A percentile compares a stretch with the other conserved stretches of the same genome.
Conservation (phyloP, 2,329 filamentous ascomycete genomes). For the Phyllosticta citriasiana region DNA sequence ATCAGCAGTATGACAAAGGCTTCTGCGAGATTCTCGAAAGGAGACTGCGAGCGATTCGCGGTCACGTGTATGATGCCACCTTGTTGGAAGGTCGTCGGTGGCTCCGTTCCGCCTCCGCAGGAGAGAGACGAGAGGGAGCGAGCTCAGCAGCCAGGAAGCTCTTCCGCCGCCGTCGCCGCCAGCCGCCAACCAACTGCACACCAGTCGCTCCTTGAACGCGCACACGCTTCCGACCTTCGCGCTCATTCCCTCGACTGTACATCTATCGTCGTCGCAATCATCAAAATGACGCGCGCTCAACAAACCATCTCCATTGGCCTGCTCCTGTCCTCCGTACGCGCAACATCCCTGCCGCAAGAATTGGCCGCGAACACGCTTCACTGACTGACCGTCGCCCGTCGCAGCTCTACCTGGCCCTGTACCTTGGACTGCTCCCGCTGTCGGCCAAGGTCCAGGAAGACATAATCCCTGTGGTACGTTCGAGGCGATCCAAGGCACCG, state of each 20-base stretch:
- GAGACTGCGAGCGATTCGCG: not conserved
- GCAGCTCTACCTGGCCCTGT: slow-evolving; percentile 82
- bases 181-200: not conserved
- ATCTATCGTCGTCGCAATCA: not conserved
- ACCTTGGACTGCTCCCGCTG: slow-evolving; percentile 72
- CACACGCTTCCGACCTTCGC: not conserved
- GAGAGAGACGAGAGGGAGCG: not conserved
- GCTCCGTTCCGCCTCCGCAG: not conserved
- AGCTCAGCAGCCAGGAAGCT: not conserved
- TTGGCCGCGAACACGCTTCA: slow-evolving; percentile 1
- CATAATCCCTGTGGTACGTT: slow-evolving; percentile 77
- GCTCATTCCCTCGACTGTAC: not conserved
- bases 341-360: slow-evolving; percentile 8
- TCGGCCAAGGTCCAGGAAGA: slow-evolving; percentile 69
- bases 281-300: slow-evolving; percentile 78
- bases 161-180: not conserved
- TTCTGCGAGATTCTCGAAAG: not conserved
- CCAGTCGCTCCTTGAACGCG: slow-evolving; percentile 3
- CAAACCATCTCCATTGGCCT: slow-evolving; percentile 85
- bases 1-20: not conserved
- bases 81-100: not conserved
- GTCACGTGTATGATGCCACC: not conserved
- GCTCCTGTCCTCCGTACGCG: slow-evolving; percentile 73
- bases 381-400: slow-evolving; percentile 13
- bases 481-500: not conserved